Base-by-base conservation (phyloP, 306 rosid genomes). In the cucumber (Cucumis sativus) region DNA sequence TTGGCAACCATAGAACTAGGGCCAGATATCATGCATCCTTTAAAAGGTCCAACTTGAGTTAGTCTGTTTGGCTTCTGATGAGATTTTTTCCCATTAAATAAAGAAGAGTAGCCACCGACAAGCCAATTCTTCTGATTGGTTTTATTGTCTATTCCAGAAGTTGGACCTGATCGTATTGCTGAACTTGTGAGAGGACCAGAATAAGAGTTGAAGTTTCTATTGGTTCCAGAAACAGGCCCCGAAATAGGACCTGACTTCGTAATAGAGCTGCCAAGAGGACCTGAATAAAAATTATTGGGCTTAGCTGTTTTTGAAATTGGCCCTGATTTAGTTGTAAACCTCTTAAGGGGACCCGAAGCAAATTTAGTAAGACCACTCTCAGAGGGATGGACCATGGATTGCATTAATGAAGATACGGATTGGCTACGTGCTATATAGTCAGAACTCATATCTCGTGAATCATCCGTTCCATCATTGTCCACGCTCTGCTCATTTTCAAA, bases 21-120 rank as follows among this genome's bases (percentile, higher is more conserved):
- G 17, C 79, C 87, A 6, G 85, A 86, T 39, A 84, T 41, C 81
- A 84, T 81, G 78, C 87, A 87, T 80, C 93, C 99, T 82, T 84
- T 95, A 76, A 95, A 89, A 74, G 97, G 99, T 75, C 91, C 99
- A 43, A 95, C 96, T 86, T 89, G 99, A 71, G 98, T 89, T 59
- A 86, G 76, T 76, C 93, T 89, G 70, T 75, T 88, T 39, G 89
- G 65, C 77, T 85, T 89, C 40, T 78, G 11, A 72, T 78, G 84
- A 59, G 78, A 79, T 83, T 91, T 94, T 86, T 88, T 90, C 81
- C 82, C 92, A 58, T 56, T 78, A 63, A 61, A 28, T 43, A 76
- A 20, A 23, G 82, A 73, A 76, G 91, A 79, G 76, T 64, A 79
- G 64, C 88, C 87, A 81, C 30, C 62, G 69, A 77, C 80, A 79